phyloP scores from a whole-genome alignment of 148 eudicot genomes.

The Vaccinium myrtillus region DNA sequence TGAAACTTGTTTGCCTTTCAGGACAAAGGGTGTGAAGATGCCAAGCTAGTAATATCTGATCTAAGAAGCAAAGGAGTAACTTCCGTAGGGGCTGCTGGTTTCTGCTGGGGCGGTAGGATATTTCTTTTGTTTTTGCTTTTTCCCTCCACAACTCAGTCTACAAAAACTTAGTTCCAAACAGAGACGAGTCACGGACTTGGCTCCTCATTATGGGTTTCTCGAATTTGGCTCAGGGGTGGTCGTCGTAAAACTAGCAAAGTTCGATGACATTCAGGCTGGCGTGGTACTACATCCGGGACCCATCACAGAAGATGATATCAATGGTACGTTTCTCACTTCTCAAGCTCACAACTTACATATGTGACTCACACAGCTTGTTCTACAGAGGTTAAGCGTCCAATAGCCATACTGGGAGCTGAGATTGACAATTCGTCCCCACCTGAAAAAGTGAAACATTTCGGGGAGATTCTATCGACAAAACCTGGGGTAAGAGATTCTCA shows the following conservation, averaged over 20 bases:
- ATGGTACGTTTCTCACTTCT: constrained; percentile 27
- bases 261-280: constrained; percentile 44
- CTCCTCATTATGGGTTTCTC: constrained; percentile 1
- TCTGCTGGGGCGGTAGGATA: constrained; percentile 49
- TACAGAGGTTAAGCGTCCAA: constrained; percentile 45
- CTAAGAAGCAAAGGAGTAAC: constrained; percentile 31
- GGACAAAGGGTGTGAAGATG: constrained; percentile 46
- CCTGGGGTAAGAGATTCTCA: constrained; percentile 35
- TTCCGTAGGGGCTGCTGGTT: constrained; percentile 41
- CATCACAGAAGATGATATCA: constrained; percentile 38
- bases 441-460: constrained; percentile 38
- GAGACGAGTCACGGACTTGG: neutral
- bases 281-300: constrained; percentile 47
- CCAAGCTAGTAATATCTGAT: constrained; percentile 30
- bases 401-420: constrained; percentile 54
- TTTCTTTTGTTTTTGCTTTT: neutral
- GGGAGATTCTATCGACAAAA: constrained; percentile 38
- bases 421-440: constrained; percentile 36
- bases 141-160: neutral
- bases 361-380: neutral
- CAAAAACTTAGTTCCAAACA: neutral
- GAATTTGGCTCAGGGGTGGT: constrained; percentile 33
- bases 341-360: neutral
- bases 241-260: constrained; percentile 35
- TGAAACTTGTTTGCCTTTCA: constrained; percentile 6